Evolutionary conservation across 345 rosid species (phyloP).

Genomic region (Bruguiera sexangula): DNA sequence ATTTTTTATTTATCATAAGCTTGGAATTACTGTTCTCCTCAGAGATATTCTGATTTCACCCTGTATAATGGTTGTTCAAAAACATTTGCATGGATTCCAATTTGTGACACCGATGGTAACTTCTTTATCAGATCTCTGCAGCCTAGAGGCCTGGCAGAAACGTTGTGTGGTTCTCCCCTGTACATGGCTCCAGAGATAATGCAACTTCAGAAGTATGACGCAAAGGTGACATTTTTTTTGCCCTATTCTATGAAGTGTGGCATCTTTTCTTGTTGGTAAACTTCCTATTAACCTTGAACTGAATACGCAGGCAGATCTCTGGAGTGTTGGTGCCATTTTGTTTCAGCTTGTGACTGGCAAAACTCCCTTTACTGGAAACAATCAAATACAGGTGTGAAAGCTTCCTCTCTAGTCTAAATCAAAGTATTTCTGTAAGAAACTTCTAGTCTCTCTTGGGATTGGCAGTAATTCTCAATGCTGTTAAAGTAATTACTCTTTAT

Average conservation of each 20-base stretch:
- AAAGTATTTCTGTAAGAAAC: neutral
- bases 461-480: slow-evolving; percentile 6
- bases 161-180: slow-evolving; percentile 96
- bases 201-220: slow-evolving; percentile 97
- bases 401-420: slow-evolving; percentile 3
- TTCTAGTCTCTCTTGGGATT: neutral
- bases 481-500: slow-evolving; percentile 7
- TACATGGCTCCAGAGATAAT: slow-evolving; percentile 99
- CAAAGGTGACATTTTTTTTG: slow-evolving; percentile 56
- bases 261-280: slow-evolving; percentile 4
- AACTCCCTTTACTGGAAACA: slow-evolving; percentile 91
- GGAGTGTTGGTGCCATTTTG: slow-evolving; percentile 98
- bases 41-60: neutral
- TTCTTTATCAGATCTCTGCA: slow-evolving; percentile 69
- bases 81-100: neutral
- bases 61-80: neutral
- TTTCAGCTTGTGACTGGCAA: slow-evolving; percentile 91
- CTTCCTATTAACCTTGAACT: slow-evolving; percentile 39
- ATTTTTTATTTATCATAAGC: too few species aligned
- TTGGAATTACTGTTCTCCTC: neutral
- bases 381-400: slow-evolving; percentile 70
- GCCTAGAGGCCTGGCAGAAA: slow-evolving; percentile 94
- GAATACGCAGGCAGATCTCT: slow-evolving; percentile 94
- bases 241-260: slow-evolving; percentile 5
- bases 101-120: slow-evolving; percentile 3